Percentiles rank a stretch among this genome's conserved stretches.
Evolutionary conservation across 2,329 filamentous ascomycete species (phyloP).

Genomic region (Thelonectria olida): DNA sequence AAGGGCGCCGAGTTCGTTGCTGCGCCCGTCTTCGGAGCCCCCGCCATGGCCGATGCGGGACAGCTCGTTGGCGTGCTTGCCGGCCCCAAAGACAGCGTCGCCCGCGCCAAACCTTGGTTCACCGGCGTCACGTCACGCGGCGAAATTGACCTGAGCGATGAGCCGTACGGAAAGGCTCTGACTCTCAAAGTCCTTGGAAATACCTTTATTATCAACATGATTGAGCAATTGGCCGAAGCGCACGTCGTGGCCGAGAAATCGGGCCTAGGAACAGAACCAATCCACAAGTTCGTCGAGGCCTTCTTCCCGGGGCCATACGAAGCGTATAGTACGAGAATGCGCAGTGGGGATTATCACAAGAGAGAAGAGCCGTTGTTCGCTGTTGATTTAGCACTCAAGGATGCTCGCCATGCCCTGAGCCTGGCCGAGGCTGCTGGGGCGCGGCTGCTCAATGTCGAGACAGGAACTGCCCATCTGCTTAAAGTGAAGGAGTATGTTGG

Average conservation of each 20-base stretch:
- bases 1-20: slow-evolving; percentile 80
- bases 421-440: slow-evolving; percentile 72
- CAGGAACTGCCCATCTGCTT: slow-evolving; percentile 74
- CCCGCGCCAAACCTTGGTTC: slow-evolving; percentile 74
- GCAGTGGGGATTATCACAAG: slow-evolving; percentile 78
- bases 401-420: slow-evolving; percentile 76
- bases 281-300: slow-evolving; percentile 76
- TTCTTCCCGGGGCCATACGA: slow-evolving; percentile 82
- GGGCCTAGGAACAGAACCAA: slow-evolving; percentile 74
- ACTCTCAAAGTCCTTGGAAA: slow-evolving; percentile 87
- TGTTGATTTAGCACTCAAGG: slow-evolving; percentile 84
- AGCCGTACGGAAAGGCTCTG: slow-evolving; percentile 74
- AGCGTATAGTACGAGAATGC: slow-evolving; percentile 79
- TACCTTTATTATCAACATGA: slow-evolving; percentile 84
- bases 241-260: slow-evolving; percentile 83
- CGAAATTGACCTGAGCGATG: slow-evolving; percentile 75
- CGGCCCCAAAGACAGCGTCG: slow-evolving; percentile 67
- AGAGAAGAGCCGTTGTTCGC: slow-evolving; percentile 83
- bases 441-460: slow-evolving; percentile 70
- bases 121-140: slow-evolving; percentile 75
- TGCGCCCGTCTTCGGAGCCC: slow-evolving; percentile 74
- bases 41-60: slow-evolving; percentile 75
- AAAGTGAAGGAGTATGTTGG: slow-evolving; percentile 75
- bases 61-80: slow-evolving; percentile 78
- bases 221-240: slow-evolving; percentile 81